Base-by-base conservation (phyloP, 2,329 filamentous ascomycete genomes). In the Cladophialophora carrionii region DNA sequence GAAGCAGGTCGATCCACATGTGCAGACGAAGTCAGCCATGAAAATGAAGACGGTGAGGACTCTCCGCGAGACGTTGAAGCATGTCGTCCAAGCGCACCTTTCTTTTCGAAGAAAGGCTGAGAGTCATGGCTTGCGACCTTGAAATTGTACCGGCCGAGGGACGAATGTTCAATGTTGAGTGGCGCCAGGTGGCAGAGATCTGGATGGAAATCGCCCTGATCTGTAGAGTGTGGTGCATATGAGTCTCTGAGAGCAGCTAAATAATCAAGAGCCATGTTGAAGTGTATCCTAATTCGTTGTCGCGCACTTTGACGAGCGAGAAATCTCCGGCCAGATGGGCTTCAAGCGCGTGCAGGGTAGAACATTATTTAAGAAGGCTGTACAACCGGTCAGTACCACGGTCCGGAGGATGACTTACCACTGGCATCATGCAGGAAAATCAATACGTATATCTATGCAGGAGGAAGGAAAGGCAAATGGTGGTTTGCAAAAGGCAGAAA, bases 401-500 rank as follows among this genome's bases (percentile, higher is more conserved):
- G 1, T 43, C 37, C 17, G 14, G 37, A 43, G 37, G n/a, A 17
- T 7, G 4, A 43, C 37, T 43, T 20, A 43, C 37, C 14, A 43
- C 6, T 43, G 37, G 37, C 37, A 43, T 43, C 37, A 43, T 20
- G 37, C 17, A n/a, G 17, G 17, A 20, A 17, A 3, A 7, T 43
- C 37, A 43, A 43, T 20, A 3, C 37, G 14, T 52, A 24, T 52
- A 52, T 52, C 48, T 12, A 29, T 52, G 17, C 10, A 24, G 7
- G 48, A 52, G 10, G 20, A 52, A 10, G 17, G 2, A 17, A 52
- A 29, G 48, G 48, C 48, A 12, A 29, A n/a, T 24, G 48, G 26
- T 52, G 48, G 48, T 52, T 24, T 14, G 48, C 48, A 52, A n/a
- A 26, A 52, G 26, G 48, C 22, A 24, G 26, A 52, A 24, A 52